phyloP scores from a whole-genome alignment of 805 yeast genomes.

The Millerago galiae region DNA sequence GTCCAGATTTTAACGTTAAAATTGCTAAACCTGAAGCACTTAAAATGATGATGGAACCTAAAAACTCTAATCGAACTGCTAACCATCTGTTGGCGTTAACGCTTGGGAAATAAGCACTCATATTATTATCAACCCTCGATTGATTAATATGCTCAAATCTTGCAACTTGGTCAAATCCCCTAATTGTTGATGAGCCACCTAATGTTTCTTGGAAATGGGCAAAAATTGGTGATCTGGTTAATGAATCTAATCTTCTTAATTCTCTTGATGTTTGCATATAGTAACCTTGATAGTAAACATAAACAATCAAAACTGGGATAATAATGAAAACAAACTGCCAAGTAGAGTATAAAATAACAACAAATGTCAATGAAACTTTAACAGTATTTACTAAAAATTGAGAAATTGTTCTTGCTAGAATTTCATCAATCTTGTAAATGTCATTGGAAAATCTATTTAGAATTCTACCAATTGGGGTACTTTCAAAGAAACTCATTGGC shows the following conservation, averaged over 20 bases:
- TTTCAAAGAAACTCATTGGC: slow-evolving; percentile 93
- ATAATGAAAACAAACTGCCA: slow-evolving; percentile 77
- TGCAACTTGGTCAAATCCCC: slow-evolving; percentile 63
- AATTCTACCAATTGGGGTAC: slow-evolving; percentile 91
- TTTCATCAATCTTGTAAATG: slow-evolving; percentile 82
- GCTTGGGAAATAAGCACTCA: slow-evolving; percentile 90
- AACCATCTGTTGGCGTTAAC: slow-evolving; percentile 95
- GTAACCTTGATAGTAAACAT: slow-evolving; percentile 68
- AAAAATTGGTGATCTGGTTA: slow-evolving; percentile 72
- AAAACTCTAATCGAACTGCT: slow-evolving; percentile 86
- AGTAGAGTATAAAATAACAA: slow-evolving; percentile 78
- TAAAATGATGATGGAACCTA: slow-evolving; percentile 84
- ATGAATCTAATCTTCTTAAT: slow-evolving; percentile 74
- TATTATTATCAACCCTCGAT: slow-evolving; percentile 72
- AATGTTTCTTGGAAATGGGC: slow-evolving; percentile 83
- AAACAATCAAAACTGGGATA: slow-evolving; percentile 60
- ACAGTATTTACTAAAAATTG: slow-evolving; percentile 57
- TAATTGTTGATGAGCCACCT: slow-evolving; percentile 66
- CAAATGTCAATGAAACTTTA: slow-evolving; percentile 66
- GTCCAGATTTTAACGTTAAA: slow-evolving; percentile 48
- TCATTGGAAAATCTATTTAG: slow-evolving; percentile 89
- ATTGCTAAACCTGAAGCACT: slow-evolving; percentile 83
- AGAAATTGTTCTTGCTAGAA: slow-evolving; percentile 61
- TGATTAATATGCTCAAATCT: slow-evolving; percentile 63
- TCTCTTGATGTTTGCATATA: slow-evolving; percentile 76